Percentiles rank a stretch among this genome's conserved stretches.
These are phyloP conservation scores for Paramecium biaurelia DNA, from an alignment of 73 alveolate species.

Conservation along the genomic window DNA sequence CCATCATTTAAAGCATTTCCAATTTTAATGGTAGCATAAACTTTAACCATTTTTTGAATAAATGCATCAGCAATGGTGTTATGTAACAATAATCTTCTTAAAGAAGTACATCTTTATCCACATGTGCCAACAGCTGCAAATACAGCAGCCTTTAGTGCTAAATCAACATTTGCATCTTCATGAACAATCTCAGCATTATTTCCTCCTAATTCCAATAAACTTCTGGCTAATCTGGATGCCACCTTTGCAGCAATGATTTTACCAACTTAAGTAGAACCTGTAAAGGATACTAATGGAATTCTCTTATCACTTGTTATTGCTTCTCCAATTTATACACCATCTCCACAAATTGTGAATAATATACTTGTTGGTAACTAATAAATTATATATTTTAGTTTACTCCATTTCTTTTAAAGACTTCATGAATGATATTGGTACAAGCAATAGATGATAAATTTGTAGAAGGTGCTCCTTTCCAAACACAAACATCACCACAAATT, in stretches of 20 bases:
- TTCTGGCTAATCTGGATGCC: slow-evolving; percentile 81
- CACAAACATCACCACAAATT: slow-evolving; percentile 83
- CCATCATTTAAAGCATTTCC: slow-evolving; percentile 82
- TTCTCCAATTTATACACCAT: slow-evolving; percentile 86
- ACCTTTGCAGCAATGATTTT: slow-evolving; percentile 76
- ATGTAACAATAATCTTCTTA: slow-evolving; percentile 74
- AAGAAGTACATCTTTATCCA: slow-evolving; percentile 92
- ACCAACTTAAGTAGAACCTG: slow-evolving; percentile 87
- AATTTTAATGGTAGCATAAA: slow-evolving; percentile 64
- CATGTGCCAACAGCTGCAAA: slow-evolving; percentile 93
- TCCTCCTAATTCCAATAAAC: slow-evolving; percentile 91
- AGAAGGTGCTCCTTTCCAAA: slow-evolving; percentile 89
- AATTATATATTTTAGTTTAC: slow-evolving; percentile 51
- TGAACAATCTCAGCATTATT: slow-evolving; percentile 84
- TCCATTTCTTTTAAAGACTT: slow-evolving; percentile 79
- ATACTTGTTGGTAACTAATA: slow-evolving; percentile 65
- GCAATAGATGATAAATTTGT: slow-evolving; percentile 82
- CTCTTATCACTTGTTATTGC: slow-evolving; percentile 77
- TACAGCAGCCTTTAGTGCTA: slow-evolving; percentile 82
- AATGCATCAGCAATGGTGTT: slow-evolving; percentile 56
- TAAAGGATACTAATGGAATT: slow-evolving; percentile 81
- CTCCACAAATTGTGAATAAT: slow-evolving; percentile 69
- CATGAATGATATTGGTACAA: slow-evolving; percentile 73
- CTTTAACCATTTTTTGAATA: slow-evolving; percentile 67
- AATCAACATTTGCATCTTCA: slow-evolving; percentile 86